Base-by-base conservation (phyloP, 139 green algal species). In the Dunaliella sp. region DNA sequence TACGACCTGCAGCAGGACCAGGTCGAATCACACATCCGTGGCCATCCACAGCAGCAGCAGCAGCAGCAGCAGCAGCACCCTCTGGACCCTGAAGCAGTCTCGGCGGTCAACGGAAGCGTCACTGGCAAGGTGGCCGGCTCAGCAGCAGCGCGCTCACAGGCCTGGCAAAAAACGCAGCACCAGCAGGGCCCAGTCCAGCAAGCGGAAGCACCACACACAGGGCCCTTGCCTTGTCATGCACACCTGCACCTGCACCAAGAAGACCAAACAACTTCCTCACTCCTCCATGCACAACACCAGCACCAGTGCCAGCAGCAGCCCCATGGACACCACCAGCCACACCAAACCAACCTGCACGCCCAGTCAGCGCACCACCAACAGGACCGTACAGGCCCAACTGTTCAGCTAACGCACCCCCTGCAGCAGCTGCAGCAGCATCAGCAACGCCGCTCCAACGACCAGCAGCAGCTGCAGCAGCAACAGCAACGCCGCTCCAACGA, bases 261-360 rank as follows among this genome's bases (percentile, higher is more conserved):
- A 75, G 26, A 85, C 36, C 30, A 28, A 25, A 1, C 32, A 36
- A 31, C 2, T 82, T 1, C 3, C 32, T 22, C 78, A 36, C n/a
- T 74, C 58, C 58, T 74, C 58, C 58, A 74, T 24, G 24, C 22
- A 74, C 58, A 86, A 36, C 65, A 86, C 3, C 83, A 86, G 26
- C 59, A 33, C 34, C 34, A 28, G 24, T 36, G 35, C 34, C 58
- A 35, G 32, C 34, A 83, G 3, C 34, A 59, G 35, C 79, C 3
- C 36, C 37, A 24, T 24, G 26, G 35, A 3, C 58, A 74, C 58
- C 58, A 74, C 58, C 58, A 74, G 22, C 58, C 21, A n/a, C 58
- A 74, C 24, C 58, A 74, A 74, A 21, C 21, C 58, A n/a, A 24
- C 58, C 58, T 74, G 21, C 58, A 24, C 24, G 22, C 21, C 58